These are phyloP conservation scores for Phytophthora podocarpi DNA, from an alignment of 352 stramenopile species.

Conservation along the genomic window DNA sequence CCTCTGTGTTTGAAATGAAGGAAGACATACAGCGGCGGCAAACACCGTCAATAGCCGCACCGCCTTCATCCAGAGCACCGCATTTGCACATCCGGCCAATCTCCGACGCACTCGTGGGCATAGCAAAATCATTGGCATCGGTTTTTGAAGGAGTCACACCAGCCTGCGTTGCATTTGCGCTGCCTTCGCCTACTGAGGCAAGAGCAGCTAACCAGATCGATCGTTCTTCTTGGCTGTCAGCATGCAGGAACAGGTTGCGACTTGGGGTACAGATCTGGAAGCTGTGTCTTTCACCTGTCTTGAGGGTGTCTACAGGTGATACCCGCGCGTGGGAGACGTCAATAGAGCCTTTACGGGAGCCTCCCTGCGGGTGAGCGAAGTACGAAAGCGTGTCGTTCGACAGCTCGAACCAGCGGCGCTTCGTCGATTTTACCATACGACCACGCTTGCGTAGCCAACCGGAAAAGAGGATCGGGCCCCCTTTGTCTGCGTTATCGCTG, in stretches of 20 bases:
- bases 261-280: conserved; percentile 70
- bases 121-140: conserved; percentile 32
- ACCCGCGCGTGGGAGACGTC: conserved; percentile 62
- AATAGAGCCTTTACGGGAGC: conserved; percentile 75
- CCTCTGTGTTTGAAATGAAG: conserved; percentile 82
- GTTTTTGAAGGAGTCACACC: conserved; percentile 18
- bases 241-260: conserved; percentile 76
- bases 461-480: conserved; percentile 65
- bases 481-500: conserved; percentile 55
- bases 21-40: conserved; percentile 78
- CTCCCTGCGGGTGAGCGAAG: conserved; percentile 75
- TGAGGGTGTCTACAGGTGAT: conserved; percentile 75
- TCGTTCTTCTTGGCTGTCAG: conserved; percentile 86
- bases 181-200: conserved; percentile 57
- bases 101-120: conserved; percentile 39
- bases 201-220: conserved; percentile 81
- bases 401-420: conserved; percentile 88
- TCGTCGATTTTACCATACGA: conserved; percentile 86
- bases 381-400: conserved; percentile 73
- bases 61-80: conserved; percentile 31
- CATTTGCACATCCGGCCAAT: conserved; percentile 71
- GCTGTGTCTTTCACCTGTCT: conserved; percentile 82
- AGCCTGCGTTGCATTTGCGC: conserved; percentile 15
- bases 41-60: conserved; percentile 43
- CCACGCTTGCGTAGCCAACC: conserved; percentile 87